Evolutionary conservation across 305 asterid species (phyloP).

Genomic region (Fraxinus platypoda): DNA sequence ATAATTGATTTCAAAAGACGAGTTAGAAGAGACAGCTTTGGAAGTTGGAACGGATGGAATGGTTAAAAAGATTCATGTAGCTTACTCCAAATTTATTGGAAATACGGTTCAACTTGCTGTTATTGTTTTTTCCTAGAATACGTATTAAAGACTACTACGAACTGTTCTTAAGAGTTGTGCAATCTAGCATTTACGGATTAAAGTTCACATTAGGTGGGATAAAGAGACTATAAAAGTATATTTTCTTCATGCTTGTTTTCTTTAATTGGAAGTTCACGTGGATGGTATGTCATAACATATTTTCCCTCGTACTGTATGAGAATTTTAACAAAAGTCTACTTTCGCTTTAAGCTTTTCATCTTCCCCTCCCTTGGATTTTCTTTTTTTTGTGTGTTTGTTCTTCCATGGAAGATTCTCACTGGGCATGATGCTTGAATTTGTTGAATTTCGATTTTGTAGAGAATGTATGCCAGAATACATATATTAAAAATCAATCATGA

Average conservation of each 20-base stretch:
- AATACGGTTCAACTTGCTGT: not conserved
- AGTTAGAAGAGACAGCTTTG: not conserved
- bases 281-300: not conserved
- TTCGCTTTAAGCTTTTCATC: not conserved
- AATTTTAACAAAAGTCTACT: not conserved
- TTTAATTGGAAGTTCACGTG: not conserved
- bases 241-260: not conserved
- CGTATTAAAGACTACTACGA: not conserved
- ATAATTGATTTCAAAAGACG: not conserved
- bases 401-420: not conserved
- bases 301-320: not conserved
- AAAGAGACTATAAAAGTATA: not conserved
- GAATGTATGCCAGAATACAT: not conserved
- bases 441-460: not conserved
- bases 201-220: not conserved
- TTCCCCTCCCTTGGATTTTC: not conserved
- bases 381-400: not conserved
- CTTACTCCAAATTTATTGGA: not conserved
- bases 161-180: not conserved
- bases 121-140: not conserved
- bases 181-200: not conserved
- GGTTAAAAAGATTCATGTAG: not conserved
- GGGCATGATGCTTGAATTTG: not conserved
- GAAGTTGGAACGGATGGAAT: not conserved
- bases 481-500: not conserved